Evolutionary conservation across 352 stramenopile genomes (phyloP).

Genomic region (Phytopythium sindhum): DNA sequence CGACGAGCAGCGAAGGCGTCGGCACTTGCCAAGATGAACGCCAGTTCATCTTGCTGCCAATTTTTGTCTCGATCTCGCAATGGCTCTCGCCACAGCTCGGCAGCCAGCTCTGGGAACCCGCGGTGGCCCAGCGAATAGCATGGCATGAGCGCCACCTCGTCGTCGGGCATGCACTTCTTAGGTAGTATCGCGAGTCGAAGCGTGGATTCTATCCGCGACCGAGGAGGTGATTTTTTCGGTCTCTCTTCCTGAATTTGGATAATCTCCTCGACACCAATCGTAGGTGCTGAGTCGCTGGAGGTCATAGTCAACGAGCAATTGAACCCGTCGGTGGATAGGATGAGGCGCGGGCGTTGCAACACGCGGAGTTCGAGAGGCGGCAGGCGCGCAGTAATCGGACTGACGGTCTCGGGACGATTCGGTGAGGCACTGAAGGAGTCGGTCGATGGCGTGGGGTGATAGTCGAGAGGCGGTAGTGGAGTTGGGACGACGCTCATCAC

Average conservation of each 20-base stretch:
- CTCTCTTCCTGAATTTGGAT: slow-evolving; percentile 42
- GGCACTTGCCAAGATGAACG: slow-evolving; percentile 22
- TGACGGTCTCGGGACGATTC: neutral
- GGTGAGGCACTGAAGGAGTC: neutral
- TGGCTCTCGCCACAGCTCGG: slow-evolving; percentile 53
- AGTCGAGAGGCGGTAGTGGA: neutral
- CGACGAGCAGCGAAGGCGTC: neutral
- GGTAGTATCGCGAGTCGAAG: slow-evolving; percentile 44
- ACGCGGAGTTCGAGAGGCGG: slow-evolving; percentile 36
- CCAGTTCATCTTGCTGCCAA: slow-evolving; percentile 54
- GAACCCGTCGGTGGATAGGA: slow-evolving; percentile 22
- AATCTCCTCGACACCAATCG: slow-evolving; percentile 39
- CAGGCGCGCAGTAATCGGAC: slow-evolving; percentile 6
- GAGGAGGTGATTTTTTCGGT: slow-evolving; percentile 7
- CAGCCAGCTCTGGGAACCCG: slow-evolving; percentile 21
- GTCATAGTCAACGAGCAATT: neutral
- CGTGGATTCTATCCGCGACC: slow-evolving; percentile 14
- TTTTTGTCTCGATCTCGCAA: slow-evolving; percentile 56
- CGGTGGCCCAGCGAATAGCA: slow-evolving; percentile 57
- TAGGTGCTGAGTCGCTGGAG: neutral
- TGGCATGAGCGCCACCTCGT: slow-evolving; percentile 74
- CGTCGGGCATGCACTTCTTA: slow-evolving; percentile 38
- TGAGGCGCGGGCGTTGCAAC: slow-evolving; percentile 39
- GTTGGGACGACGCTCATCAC: neutral
- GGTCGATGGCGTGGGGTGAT: neutral